These are phyloP conservation scores for Pythium phragmiticola DNA, from an alignment of 352 stramenopile genomes.

Conservation along the genomic window DNA sequence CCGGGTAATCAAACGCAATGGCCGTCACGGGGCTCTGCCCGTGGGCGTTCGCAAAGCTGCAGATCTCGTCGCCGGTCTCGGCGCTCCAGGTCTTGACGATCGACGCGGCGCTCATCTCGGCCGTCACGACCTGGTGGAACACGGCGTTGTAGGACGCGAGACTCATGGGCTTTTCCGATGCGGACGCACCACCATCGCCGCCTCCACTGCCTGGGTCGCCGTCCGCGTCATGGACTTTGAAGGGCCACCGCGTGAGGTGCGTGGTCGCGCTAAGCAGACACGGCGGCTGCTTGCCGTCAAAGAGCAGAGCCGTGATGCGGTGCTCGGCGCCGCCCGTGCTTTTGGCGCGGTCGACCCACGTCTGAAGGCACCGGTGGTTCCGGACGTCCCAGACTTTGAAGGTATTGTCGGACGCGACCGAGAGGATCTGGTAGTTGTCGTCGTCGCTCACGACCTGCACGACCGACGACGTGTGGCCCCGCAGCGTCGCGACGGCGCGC, in stretches of 20 bases:
- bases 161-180: constrained; percentile 40
- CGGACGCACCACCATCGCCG: no score
- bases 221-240: constrained; percentile 51
- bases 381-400: constrained; percentile 86
- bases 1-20: constrained; percentile 81
- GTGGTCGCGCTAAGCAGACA: constrained; percentile 70
- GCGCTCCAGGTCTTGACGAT: constrained; percentile 84
- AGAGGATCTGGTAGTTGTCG: constrained; percentile 85
- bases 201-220: constrained; percentile 35
- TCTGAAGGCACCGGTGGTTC: constrained; percentile 80
- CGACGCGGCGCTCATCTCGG: constrained; percentile 68
- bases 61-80: constrained; percentile 84
- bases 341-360: constrained; percentile 63
- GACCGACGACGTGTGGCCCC: constrained; percentile 73
- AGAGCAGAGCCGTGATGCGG: constrained; percentile 63
- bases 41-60: constrained; percentile 72
- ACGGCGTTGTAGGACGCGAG: constrained; percentile 76
- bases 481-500: constrained; percentile 64
- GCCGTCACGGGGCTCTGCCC: constrained; percentile 68
- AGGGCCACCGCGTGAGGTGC: constrained; percentile 63
- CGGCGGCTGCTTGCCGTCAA: constrained; percentile 52
- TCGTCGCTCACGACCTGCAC: constrained; percentile 77
- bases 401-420: constrained; percentile 75
- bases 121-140: constrained; percentile 84
- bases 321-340: constrained; percentile 57